Conservation (phyloP, 805 yeast species). For the Yarrowia porcina region DNA sequence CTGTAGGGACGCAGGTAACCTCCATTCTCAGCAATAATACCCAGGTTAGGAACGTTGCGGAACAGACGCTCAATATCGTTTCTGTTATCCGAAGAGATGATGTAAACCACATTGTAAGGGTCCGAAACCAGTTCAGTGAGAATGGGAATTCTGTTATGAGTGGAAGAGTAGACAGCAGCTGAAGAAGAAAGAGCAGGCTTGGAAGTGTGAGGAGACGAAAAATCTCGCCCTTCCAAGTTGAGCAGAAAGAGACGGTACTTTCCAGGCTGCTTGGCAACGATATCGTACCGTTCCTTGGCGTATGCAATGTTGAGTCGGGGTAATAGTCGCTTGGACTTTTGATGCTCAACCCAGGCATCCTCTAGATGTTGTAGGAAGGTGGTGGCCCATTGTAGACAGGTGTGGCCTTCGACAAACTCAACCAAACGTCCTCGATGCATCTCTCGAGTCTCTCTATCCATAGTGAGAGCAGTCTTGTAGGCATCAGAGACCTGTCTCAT, state of each 20-base stretch:
- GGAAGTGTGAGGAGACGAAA: slow-evolving; percentile 3
- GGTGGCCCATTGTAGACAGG: slow-evolving; percentile 72
- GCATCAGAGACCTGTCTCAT: slow-evolving; percentile 59
- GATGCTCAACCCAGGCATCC: slow-evolving; percentile 50
- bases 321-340: slow-evolving; percentile 39
- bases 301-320: slow-evolving; percentile 38
- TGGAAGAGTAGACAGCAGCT: slow-evolving; percentile 47
- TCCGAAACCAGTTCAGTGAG: slow-evolving; percentile 58
- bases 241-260: slow-evolving; percentile 50
- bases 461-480: slow-evolving; percentile 61
- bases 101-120: slow-evolving; percentile 63
- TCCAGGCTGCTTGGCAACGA: slow-evolving; percentile 36
- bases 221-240: slow-evolving; percentile 46
- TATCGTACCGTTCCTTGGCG: slow-evolving; percentile 33
- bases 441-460: slow-evolving; percentile 57
- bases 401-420: slow-evolving; percentile 59
- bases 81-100: slow-evolving; percentile 63
- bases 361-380: slow-evolving; percentile 54
- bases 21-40: slow-evolving; percentile 88
- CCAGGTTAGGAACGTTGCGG: slow-evolving; percentile 64
- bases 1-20: slow-evolving; percentile 55
- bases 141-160: slow-evolving; percentile 54
- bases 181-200: slow-evolving; percentile 2
- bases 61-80: slow-evolving; percentile 65
- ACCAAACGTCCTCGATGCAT: slow-evolving; percentile 61